Base-by-base conservation (phyloP, 371 early-diverging fungal genomes). In the Mortierella sp. region DNA sequence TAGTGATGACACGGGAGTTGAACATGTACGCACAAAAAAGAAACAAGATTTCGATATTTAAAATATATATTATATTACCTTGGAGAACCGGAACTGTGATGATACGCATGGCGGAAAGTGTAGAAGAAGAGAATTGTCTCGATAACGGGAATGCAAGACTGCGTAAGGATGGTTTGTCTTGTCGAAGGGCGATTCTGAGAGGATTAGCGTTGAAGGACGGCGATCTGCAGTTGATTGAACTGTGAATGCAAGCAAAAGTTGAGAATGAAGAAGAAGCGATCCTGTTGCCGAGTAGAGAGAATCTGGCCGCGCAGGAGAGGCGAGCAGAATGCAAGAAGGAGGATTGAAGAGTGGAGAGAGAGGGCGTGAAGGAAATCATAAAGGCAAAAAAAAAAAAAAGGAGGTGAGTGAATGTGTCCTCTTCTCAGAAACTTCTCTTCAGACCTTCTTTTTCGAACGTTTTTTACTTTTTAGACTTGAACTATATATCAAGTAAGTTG, bases 1-100 rank as follows among this genome's bases (percentile, higher is more conserved):
- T 28, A 28, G 28, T 28, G 28, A 28, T 28, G 28, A 28, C 28
- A 28, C 28, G 28, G 28, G 43, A 43, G 7, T 3, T 13, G 13
- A 43, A 43, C 13, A 43, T 10, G 5, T 1, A 43, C 7, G 13
- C 7, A 43, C 13, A 43, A 43, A 43, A 43, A 43, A 43, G 13
- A 43, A 43, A 43, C 43, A 43, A 43, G 43, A 3, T 43, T 43
- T 43, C 43, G 13, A 43, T 43, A 13, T 43, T 43, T 24, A 16
- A 43, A 21, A 28, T 33, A 21, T 43, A 36, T 47, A 24, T 22
- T 22, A n/a, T 19, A 58, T 48, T 70, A 81, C 82, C 82, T 72
- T 75, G 73, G 40, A 81, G 82, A 47, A 59, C 86, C 28, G 88
- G 89, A 0, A 92, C 85, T 0, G 91, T 85, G 24, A 89, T 84